Conservation (phyloP, 805 yeast species). For the Lachancea nothofagi region DNA sequence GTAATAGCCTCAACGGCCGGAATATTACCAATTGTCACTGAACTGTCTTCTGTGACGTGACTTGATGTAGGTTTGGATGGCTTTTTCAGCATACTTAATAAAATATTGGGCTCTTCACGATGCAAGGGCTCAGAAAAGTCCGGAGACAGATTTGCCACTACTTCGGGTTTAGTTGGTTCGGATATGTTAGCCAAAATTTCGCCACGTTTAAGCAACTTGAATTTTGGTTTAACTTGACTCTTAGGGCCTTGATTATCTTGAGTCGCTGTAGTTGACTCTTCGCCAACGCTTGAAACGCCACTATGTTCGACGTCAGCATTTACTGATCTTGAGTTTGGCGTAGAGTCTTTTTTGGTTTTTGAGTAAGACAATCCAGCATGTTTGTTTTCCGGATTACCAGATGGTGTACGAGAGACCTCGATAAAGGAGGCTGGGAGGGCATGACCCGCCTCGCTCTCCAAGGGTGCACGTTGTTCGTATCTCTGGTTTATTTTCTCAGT, state of each 20-base stretch:
- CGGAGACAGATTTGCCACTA: no score
- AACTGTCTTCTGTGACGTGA: neutral
- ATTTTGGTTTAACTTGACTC: slow-evolving; percentile 27
- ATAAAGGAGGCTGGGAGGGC: neutral
- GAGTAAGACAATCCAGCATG: no score
- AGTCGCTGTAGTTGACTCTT: neutral
- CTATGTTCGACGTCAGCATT: neutral
- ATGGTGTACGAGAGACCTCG: neutral
- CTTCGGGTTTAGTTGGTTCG: neutral
- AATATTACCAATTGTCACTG: neutral
- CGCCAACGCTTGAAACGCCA: neutral
- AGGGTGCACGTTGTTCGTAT: no score
- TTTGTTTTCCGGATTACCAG: no score
- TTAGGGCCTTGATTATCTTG: neutral
- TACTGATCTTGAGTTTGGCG: no score
- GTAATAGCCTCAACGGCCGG: neutral
- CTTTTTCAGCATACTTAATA: slow-evolving; percentile 11
- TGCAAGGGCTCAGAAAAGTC: neutral
- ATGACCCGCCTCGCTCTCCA: no score
- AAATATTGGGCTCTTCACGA: neutral
- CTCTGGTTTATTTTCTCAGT: neutral
- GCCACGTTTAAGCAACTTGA: slow-evolving; percentile 36
- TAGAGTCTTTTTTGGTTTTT: no score
- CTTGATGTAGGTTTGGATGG: neutral
- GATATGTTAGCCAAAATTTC: slow-evolving; percentile 26